Conservation (phyloP, 495 filamentous ascomycete genomes). For the Xylaria venustula region DNA sequence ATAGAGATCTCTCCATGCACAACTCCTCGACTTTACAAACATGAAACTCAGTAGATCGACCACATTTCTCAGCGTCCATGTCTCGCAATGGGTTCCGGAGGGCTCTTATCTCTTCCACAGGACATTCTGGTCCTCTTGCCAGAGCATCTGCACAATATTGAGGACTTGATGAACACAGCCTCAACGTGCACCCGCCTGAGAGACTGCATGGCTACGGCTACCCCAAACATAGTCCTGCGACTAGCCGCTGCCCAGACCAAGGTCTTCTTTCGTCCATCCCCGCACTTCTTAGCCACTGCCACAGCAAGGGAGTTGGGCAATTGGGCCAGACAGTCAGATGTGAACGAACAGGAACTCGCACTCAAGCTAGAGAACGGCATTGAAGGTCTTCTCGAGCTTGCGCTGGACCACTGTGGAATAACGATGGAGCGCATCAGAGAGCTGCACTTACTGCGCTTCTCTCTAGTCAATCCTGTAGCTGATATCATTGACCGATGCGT, state of each 20-base stretch:
- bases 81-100: no score
- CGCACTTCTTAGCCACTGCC: constrained; percentile 37
- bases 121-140: constrained; percentile 36
- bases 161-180: constrained; percentile 34
- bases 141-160: constrained; percentile 33
- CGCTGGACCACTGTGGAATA: constrained; percentile 29
- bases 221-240: constrained; percentile 24
- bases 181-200: constrained; percentile 31
- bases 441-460: constrained; percentile 32
- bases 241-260: constrained; percentile 30
- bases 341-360: constrained; percentile 22
- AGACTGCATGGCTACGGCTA: neutral
- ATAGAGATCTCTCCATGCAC: no score
- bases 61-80: no score
- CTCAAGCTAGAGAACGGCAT: constrained; percentile 21
- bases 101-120: no score
- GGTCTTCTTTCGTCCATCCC: constrained; percentile 39
- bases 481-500: constrained; percentile 35
- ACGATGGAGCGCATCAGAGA: constrained; percentile 36
- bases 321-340: constrained; percentile 33
- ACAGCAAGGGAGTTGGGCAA: constrained; percentile 28
- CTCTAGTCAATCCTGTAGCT: constrained; percentile 32
- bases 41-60: no score
- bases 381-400: constrained; percentile 33
- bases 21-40: no score